A percentile compares a stretch with the other conserved stretches of the same genome.
These are phyloP conservation scores for Ceratobasidium sp. DNA, from an alignment of 1,284 basidiomycete genomes.

Conservation along the genomic window DNA sequence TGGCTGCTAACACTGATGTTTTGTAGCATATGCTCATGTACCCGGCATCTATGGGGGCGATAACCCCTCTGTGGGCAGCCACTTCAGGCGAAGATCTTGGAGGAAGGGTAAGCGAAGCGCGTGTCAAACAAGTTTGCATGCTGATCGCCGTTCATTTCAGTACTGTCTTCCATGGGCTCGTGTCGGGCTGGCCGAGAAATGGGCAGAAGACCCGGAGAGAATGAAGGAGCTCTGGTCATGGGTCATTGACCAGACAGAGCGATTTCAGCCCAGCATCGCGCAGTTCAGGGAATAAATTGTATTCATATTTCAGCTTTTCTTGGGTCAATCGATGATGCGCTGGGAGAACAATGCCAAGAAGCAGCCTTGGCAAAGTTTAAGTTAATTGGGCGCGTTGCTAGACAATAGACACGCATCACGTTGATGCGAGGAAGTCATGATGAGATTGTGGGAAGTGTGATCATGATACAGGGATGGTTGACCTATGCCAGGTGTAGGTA, in stretches of 20 bases:
- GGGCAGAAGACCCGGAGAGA: conserved; percentile 39
- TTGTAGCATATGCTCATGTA: conserved; percentile 42
- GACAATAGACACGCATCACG: conserved; percentile 36
- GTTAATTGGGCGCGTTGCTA: not conserved
- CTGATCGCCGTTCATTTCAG: conserved; percentile 1
- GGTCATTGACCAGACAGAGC: conserved; percentile 37
- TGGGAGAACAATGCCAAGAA: conserved; percentile 30
- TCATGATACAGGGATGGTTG: conserved; percentile 40
- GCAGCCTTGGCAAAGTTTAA: conserved; percentile 3
- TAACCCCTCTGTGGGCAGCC: conserved; percentile 42
- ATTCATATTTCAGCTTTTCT: not conserved
- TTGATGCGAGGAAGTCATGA: conserved; percentile 25
- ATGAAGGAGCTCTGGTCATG: conserved; percentile 43
- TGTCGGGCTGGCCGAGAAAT: conserved; percentile 33
- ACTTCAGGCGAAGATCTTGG: conserved; percentile 36
- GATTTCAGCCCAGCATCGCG: conserved; percentile 35
- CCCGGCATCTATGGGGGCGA: conserved; percentile 40
- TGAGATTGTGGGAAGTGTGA: conserved; percentile 15
- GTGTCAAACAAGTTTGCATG: not conserved
- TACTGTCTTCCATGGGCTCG: conserved; percentile 39
- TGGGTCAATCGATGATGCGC: conserved; percentile 5
- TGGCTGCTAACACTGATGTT: not conserved
- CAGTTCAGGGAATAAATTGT: conserved; percentile 40
- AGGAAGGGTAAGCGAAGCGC: conserved; percentile 35
- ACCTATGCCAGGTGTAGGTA: conserved; percentile 39